Evolutionary conservation across 495 filamentous ascomycete species (phyloP), one percentile per base, ranked within the genome.

Genomic region (Aspergillus heteromorphus): DNA sequence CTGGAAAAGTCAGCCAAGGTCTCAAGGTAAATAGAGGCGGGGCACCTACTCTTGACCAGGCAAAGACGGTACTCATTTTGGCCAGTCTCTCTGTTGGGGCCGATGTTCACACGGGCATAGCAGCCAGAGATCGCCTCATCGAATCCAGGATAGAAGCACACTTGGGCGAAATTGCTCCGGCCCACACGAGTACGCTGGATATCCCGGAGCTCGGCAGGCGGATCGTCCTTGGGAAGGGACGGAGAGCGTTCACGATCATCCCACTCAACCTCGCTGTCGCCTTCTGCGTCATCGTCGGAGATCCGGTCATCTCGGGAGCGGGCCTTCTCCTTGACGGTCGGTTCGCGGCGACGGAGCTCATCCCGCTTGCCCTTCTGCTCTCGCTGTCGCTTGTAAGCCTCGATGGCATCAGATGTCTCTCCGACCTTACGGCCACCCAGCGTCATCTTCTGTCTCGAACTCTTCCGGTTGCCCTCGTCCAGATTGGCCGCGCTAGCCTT

Each of bases 91-190:
- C 77, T 73, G 60, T 92, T 83, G 14, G 83, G 74, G 19, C 90
- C 90, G 58, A 95, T 79, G 54, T 83, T 88, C 65, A 96, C 80
- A 48, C 93, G 87, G 21, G 81, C 83, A 67, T 86, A 96, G 70
- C 89, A 93, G 45, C 83, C 81, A 34, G 78, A 81, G 53, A 97
- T 85, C 25, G 85, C 80, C 29, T 89, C 79, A 16, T 91, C 86
- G 52, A 99, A 96, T 10, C 85, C 86, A 18, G 93, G 93, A 56
- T 88, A 89, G 74, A 93, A 96, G 74, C 89, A 95, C 40, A 95
- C 85, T 62, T 88, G 81, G 5, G 84, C 85, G 60, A 97, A 91
- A 59, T 87, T 86, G 55, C 74, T 83, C 30, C 95, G 82, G 18
- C 92, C 89, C 54, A 98, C 77, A 53, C 88, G 83, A 54, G 88